Conservation (phyloP, 208 protist species). For the Trypanosoma brucei region DNA sequence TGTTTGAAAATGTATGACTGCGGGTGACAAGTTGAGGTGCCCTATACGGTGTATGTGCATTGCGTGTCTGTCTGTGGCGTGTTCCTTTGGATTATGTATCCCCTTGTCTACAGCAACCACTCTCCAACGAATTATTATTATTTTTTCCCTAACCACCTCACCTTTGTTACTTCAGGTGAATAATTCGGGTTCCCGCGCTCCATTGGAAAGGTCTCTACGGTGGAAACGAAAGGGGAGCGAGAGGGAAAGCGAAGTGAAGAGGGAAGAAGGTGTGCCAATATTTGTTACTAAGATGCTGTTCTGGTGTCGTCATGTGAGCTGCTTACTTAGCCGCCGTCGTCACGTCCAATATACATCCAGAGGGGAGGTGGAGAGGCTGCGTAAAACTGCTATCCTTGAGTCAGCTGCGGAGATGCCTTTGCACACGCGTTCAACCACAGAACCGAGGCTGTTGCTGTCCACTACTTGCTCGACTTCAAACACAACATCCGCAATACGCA, state of each 20-base stretch:
- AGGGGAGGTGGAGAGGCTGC: constrained; percentile 9
- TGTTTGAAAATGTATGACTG: no score
- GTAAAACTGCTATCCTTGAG: constrained; percentile 21
- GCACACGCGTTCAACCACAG: constrained; percentile 19
- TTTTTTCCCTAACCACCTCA: no score
- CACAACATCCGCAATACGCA: constrained; percentile 14
- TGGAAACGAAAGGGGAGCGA: not conserved
- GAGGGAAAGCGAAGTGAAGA: not conserved
- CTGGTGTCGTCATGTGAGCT: not conserved
- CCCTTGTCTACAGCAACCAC: no score
- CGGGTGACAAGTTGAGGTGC: no score
- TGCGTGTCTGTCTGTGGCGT: no score
- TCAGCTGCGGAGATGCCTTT: constrained; percentile 11
- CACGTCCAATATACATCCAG: not conserved
- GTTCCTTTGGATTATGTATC: no score
- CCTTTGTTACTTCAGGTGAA: no score
- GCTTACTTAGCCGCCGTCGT: constrained; percentile 10
- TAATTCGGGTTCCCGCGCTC: no score
- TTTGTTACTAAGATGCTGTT: constrained; percentile 2
- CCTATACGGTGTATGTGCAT: no score
- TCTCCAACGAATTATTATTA: no score
- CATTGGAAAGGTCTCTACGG: no score
- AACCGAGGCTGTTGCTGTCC: constrained; percentile 26
- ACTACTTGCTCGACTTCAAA: constrained; percentile 22
- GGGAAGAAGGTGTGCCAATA: not conserved